phyloP scores from a whole-genome alignment of 1,284 basidiomycete species.

The Anthracocystis walkeri region DNA sequence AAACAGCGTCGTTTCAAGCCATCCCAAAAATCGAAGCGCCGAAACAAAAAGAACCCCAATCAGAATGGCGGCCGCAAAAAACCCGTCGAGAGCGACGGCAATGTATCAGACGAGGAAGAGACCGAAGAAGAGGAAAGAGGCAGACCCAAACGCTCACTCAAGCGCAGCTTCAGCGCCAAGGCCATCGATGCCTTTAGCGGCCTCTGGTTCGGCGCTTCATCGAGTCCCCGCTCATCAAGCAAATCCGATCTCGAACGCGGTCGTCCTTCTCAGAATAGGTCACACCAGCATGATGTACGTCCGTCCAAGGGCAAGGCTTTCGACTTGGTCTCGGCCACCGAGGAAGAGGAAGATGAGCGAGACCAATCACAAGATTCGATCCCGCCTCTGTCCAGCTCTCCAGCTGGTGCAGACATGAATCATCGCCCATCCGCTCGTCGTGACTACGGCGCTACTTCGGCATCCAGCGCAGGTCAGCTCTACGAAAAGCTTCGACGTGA shows the following conservation, averaged over 20 bases:
- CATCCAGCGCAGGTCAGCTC: conserved; percentile 42
- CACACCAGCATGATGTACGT: conserved; percentile 6
- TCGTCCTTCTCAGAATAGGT: not conserved
- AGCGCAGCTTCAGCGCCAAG: conserved; percentile 55
- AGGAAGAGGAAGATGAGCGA: conserved; percentile 36
- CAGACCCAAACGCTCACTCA: conserved; percentile 24
- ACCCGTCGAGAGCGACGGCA: conserved; percentile 48
- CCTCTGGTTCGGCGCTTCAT: conserved; percentile 50
- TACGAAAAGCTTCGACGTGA: conserved; percentile 49
- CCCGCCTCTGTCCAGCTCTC: conserved; percentile 16
- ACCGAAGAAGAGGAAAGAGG: conserved; percentile 47
- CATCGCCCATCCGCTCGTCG: conserved; percentile 4
- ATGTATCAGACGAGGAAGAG: conserved; percentile 56
- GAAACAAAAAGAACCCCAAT: conserved; percentile 8
- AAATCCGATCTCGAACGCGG: conserved; percentile 37
- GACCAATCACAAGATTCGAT: conserved; percentile 1
- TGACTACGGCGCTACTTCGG: conserved; percentile 40
- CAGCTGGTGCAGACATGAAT: not conserved
- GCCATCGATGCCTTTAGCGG: conserved; percentile 54
- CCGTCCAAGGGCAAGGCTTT: conserved; percentile 19
- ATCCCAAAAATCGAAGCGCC: conserved; percentile 30
- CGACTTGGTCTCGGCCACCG: conserved; percentile 34
- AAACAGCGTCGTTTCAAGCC: conserved; percentile 23
- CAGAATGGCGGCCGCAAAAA: conserved; percentile 20
- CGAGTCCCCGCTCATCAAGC: conserved; percentile 26